Evolutionary conservation across 345 rosid species (phyloP), one percentile per base, ranked within the genome.

Genomic region (Combretum micranthum): DNA sequence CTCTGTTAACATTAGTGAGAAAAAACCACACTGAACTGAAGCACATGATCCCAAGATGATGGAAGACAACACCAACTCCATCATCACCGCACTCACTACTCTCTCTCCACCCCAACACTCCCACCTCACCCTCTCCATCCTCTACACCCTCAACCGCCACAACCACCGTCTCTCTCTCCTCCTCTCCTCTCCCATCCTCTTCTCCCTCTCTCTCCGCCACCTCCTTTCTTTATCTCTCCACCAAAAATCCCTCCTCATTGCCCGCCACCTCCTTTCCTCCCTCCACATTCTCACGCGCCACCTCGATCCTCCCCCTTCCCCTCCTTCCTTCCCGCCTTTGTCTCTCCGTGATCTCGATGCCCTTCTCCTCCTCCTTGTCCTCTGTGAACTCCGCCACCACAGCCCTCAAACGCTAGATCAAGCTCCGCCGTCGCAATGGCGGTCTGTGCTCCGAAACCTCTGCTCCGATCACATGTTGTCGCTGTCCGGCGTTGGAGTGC

Each of bases 321-420:
- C 66, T 1, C 67, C 71, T 56, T 48, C 55, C 79, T 53, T 16
- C 70, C 56, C 20, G 66, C 58, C 53, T 64, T 21, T 65, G 63
- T 77, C 55, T 63, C 75, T 66, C 73, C 86, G 97, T 6, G 97
- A 93, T 66, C 82, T 80, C 15, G 97, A 87, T 71, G 76, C 95
- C 0, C 84, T 67, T n/a, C 59, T 84, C 18, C 88, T 90, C 44
- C 96, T 90, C 67, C 83, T 94, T 57, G 76, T 87, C 57, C 89
- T 87, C 23, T 90, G 97, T 50, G 95, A 94, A 50, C 68, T 81
- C 42, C 87, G 80, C 48, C 92, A 82, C 18, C 71, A 71, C 16
- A 54, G 78, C 65, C 95, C 99, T 10, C 64, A 78, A 16, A 64
- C 75, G 13, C 76, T 94, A 20, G 60, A 62, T 55, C 54, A 62